Percentiles rank a stretch among this genome's conserved stretches.
Conservation (phyloP, 441 rosid genomes). For the Capsella rubella region DNA sequence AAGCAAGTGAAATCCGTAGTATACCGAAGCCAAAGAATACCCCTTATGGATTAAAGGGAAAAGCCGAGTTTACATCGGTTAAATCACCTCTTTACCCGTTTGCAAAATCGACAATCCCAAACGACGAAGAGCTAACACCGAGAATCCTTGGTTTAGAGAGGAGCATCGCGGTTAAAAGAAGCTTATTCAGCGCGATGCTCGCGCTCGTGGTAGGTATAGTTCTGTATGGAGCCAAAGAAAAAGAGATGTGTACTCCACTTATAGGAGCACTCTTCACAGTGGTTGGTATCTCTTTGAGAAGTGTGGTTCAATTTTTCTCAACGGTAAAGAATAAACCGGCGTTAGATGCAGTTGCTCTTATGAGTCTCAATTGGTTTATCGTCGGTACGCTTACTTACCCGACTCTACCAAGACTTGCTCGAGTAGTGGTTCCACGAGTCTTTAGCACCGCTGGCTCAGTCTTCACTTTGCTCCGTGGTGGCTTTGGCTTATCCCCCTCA, state of each 20-base stretch:
- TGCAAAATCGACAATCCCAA: slow-evolving; percentile 34
- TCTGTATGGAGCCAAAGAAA: slow-evolving; percentile 60
- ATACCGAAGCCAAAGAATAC: slow-evolving; percentile 29
- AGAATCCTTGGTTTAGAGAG: slow-evolving; percentile 47
- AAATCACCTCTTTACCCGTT: slow-evolving; percentile 42
- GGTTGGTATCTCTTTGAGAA: slow-evolving; percentile 75
- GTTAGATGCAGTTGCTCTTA: slow-evolving; percentile 75
- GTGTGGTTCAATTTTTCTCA: slow-evolving; percentile 72
- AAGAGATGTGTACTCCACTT: slow-evolving; percentile 77
- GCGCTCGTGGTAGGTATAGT: slow-evolving; percentile 73
- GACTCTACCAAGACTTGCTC: slow-evolving; percentile 59
- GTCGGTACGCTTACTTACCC: slow-evolving; percentile 82
- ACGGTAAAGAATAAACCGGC: slow-evolving; percentile 70
- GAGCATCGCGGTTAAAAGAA: slow-evolving; percentile 59
- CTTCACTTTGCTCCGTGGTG: slow-evolving; percentile 46
- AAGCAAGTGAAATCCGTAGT: slow-evolving; percentile 30
- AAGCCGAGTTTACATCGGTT: slow-evolving; percentile 38
- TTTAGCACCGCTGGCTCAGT: slow-evolving; percentile 29
- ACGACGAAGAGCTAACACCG: slow-evolving; percentile 37
- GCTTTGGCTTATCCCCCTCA: slow-evolving; percentile 42
- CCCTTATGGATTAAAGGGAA: slow-evolving; percentile 34
- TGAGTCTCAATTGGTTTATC: slow-evolving; percentile 85
- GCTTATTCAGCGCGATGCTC: slow-evolving; percentile 64
- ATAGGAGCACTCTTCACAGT: slow-evolving; percentile 78
- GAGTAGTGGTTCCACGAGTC: slow-evolving; percentile 43